These are phyloP conservation scores for Neltuma alba DNA, from an alignment of 306 rosid species.

Conservation along the genomic window DNA sequence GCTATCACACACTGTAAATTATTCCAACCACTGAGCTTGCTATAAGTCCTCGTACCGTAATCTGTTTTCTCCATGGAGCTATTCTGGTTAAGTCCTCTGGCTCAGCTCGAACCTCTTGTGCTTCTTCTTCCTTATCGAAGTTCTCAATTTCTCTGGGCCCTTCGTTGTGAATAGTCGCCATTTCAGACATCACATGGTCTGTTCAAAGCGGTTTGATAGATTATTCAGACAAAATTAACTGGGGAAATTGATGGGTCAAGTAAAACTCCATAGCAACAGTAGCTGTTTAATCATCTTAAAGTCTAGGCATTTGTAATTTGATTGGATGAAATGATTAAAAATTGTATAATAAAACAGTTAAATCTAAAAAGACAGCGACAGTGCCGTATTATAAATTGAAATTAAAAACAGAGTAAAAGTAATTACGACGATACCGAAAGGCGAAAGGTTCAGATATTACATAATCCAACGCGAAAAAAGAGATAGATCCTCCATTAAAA, in stretches of 20 bases:
- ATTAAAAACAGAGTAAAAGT: background rate
- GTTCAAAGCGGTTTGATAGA: constrained; percentile 26
- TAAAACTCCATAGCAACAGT: background rate
- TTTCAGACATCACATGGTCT: constrained; percentile 35
- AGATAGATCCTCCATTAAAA: background rate
- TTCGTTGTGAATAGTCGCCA: constrained; percentile 42
- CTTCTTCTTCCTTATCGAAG: constrained; percentile 34
- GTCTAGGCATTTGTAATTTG: background rate
- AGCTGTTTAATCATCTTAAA: too few relatives aligned
- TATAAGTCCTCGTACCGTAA: constrained; percentile 76
- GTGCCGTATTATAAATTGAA: background rate
- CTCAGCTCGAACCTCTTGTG: constrained; percentile 52
- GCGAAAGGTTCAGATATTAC: background rate
- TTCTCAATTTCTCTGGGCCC: constrained; percentile 57
- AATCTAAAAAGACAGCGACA: background rate
- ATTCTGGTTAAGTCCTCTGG: constrained; percentile 56
- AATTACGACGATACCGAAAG: constrained; percentile 20
- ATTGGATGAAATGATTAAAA: background rate
- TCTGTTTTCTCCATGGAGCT: constrained; percentile 74
- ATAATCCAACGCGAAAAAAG: background rate
- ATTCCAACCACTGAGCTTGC: constrained; percentile 74
- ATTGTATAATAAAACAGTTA: background rate
- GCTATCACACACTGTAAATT: constrained; percentile 87
- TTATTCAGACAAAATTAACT: background rate
- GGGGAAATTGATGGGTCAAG: background rate